Percentiles rank a stretch among this genome's conserved stretches.
Conservation (phyloP, 345 rosid species). For the Passiflora organensis region DNA sequence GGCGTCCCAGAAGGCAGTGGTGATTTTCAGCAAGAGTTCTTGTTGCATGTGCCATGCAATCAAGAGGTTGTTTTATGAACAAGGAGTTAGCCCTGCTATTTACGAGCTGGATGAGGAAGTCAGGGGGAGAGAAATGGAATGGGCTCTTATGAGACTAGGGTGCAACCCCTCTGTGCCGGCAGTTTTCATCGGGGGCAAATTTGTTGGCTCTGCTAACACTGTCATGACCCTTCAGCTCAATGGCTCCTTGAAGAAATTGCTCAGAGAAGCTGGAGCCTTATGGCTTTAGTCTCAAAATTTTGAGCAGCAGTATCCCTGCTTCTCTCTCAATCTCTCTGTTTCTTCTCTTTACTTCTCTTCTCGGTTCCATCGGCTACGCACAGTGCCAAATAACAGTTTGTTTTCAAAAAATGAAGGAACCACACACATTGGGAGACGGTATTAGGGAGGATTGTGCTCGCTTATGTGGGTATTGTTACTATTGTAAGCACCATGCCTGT, state of each 20-base stretch:
- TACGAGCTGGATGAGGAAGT: slow-evolving; percentile 74
- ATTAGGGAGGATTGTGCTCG: too few species aligned
- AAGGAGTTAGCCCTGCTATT: slow-evolving; percentile 75
- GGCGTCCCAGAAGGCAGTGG: slow-evolving; percentile 90
- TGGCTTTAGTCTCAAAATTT: slow-evolving; percentile 50
- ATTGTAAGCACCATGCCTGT: too few species aligned
- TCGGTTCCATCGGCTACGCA: too few species aligned
- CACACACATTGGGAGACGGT: too few species aligned
- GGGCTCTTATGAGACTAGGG: slow-evolving; percentile 66
- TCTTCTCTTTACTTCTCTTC: background rate
- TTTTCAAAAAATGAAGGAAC: too few species aligned
- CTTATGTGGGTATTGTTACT: too few species aligned
- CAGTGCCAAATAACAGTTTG: too few species aligned
- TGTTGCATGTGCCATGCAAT: slow-evolving; percentile 95
- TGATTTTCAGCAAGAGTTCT: slow-evolving; percentile 90
- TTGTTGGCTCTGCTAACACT: slow-evolving; percentile 72
- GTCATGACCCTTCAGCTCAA: slow-evolving; percentile 89
- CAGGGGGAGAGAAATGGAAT: slow-evolving; percentile 68
- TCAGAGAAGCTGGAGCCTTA: slow-evolving; percentile 78
- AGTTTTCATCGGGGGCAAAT: slow-evolving; percentile 81
- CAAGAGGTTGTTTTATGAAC: slow-evolving; percentile 82
- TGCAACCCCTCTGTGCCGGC: slow-evolving; percentile 80
- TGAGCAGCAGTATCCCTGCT: too few species aligned
- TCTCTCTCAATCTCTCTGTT: background rate
- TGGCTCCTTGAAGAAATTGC: slow-evolving; percentile 74